Percentiles rank a stretch among this genome's conserved stretches.
Evolutionary conservation across 345 rosid species (phyloP).

Genomic region (Euphorbia tirucalli): DNA sequence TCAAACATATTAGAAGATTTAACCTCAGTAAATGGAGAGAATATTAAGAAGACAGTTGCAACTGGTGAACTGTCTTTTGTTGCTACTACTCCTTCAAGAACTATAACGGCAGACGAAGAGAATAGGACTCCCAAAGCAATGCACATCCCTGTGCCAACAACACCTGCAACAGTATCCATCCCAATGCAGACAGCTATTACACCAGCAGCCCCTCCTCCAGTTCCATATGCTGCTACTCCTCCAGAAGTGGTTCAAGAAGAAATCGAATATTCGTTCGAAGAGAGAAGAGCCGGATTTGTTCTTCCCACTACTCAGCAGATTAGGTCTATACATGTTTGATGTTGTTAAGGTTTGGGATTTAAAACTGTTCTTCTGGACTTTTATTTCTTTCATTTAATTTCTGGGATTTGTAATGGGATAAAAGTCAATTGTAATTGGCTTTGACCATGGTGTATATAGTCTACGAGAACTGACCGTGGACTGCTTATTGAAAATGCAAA

Average conservation of each 20-base stretch:
- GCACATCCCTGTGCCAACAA: conserved; percentile 49
- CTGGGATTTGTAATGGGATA: conserved; percentile 16
- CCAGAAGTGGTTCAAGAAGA: conserved; percentile 43
- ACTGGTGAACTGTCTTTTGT: conserved; percentile 30
- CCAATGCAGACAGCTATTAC: conserved; percentile 75
- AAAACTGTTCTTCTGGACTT: neutral
- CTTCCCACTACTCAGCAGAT: conserved; percentile 39
- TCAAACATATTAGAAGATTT: conserved; percentile 34
- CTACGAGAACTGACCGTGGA: conserved; percentile 25
- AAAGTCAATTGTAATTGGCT: conserved; percentile 49
- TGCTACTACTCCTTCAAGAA: conserved; percentile 55
- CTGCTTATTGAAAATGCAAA: conserved; percentile 4
- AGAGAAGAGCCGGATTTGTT: conserved; percentile 75
- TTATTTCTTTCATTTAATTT: neutral
- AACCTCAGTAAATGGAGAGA: conserved; percentile 18
- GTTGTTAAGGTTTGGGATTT: neutral
- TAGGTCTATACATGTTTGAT: conserved; percentile 27
- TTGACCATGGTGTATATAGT: conserved; percentile 23
- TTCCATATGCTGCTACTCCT: conserved; percentile 27
- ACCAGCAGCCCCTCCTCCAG: conserved; percentile 38
- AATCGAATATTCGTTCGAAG: conserved; percentile 84
- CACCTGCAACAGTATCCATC: conserved; percentile 66
- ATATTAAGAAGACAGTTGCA: conserved; percentile 32
- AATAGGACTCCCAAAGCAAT: conserved; percentile 61
- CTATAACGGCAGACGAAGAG: conserved; percentile 45